These are phyloP conservation scores for Suaeda aralocaspica DNA, from an alignment of 148 eudicot species.

Conservation along the genomic window DNA sequence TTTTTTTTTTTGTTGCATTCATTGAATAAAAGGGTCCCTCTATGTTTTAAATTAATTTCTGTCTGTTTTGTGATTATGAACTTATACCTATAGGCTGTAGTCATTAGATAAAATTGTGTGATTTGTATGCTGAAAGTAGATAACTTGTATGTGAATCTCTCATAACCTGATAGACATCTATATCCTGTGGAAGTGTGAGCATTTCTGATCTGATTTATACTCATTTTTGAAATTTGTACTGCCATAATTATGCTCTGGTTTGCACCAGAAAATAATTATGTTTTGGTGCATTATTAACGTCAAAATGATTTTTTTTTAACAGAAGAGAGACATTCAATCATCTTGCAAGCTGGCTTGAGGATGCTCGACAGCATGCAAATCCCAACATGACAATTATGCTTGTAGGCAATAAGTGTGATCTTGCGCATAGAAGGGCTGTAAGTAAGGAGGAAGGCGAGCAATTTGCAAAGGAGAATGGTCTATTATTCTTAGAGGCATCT, in stretches of 20 bases:
- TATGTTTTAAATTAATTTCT: too few species aligned
- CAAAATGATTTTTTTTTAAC: constrained; percentile 7
- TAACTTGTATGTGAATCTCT: not conserved
- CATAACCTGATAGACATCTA: not conserved
- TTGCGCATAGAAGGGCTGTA: constrained; percentile 75
- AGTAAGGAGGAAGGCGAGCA: constrained; percentile 86
- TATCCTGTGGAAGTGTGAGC: not conserved
- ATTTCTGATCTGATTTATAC: not conserved
- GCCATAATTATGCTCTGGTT: not conserved
- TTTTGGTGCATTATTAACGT: not conserved
- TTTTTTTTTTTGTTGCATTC: too few species aligned
- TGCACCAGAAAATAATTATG: too few species aligned
- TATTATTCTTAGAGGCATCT: constrained; percentile 66
- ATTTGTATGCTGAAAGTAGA: not conserved
- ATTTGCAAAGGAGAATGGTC: constrained; percentile 73
- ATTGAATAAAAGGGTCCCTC: too few species aligned
- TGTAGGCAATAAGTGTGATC: constrained; percentile 67
- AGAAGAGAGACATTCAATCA: constrained; percentile 83
- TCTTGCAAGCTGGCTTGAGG: constrained; percentile 75
- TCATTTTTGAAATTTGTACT: not conserved
- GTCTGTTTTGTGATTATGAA: too few species aligned
- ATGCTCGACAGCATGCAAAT: constrained; percentile 77
- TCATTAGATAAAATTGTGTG: not conserved
- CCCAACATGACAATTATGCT: constrained; percentile 79
- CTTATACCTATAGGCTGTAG: not conserved